A percentile compares a stretch with the other conserved stretches of the same genome.
Evolutionary conservation across 257 asterid species (phyloP).

Genomic region (Gynochthodes officinalis): DNA sequence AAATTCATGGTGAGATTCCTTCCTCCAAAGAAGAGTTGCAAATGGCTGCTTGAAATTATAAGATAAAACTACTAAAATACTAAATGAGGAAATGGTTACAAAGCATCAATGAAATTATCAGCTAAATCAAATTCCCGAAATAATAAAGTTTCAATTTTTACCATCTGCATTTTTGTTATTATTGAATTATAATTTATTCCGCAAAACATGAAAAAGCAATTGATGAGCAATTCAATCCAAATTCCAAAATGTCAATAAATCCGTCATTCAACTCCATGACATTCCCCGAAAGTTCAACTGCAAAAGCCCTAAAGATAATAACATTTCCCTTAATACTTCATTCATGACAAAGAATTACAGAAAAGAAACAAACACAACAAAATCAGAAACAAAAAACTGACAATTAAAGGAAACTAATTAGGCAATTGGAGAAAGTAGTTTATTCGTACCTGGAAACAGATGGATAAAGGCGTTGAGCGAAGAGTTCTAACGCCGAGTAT

Average conservation of each 20-base stretch:
- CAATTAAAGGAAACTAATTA: background rate
- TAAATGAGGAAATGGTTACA: too few relatives aligned
- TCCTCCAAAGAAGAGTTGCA: background rate
- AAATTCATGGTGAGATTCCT: background rate
- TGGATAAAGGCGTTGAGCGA: slow-evolving; percentile 78
- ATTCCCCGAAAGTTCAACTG: background rate
- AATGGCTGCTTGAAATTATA: background rate
- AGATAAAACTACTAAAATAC: too few relatives aligned
- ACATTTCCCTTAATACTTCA: background rate
- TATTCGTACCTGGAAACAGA: slow-evolving; percentile 38
- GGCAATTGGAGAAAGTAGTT: background rate
- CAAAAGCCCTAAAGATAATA: background rate
- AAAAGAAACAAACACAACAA: too few relatives aligned
- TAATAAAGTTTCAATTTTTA: background rate
- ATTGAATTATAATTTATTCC: too few relatives aligned
- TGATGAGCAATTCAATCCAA: background rate
- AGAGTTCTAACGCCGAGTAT: slow-evolving; percentile 68
- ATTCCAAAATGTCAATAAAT: background rate
- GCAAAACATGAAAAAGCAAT: background rate
- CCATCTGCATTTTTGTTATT: background rate
- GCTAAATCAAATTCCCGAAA: too few relatives aligned
- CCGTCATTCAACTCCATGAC: too few relatives aligned
- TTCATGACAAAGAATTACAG: background rate
- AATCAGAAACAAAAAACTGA: background rate
- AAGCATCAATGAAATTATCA: background rate